Evolutionary conservation across 768 basidiomycete genomes (phyloP).

Genomic region (Naganishia randhawae): DNA sequence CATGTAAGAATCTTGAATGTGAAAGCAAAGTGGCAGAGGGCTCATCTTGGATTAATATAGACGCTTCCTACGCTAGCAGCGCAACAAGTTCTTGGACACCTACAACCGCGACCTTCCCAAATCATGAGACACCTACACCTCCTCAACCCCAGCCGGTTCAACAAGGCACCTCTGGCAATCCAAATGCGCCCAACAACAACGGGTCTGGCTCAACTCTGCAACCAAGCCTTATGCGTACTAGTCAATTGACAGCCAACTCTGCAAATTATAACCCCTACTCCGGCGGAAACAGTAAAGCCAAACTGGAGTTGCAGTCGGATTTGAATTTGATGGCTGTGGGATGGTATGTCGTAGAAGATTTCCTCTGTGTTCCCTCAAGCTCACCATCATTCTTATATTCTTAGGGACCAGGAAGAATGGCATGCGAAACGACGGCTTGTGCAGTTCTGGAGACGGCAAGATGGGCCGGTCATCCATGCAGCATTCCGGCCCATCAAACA

Average conservation of each 20-base stretch:
- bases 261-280: constrained; percentile 32
- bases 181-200: constrained; percentile 19
- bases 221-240: constrained; percentile 45
- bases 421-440: constrained; percentile 73
- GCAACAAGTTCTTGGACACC: constrained; percentile 12
- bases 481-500: constrained; percentile 72
- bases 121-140: constrained; percentile 16
- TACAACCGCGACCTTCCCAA: constrained; percentile 6
- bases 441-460: constrained; percentile 73
- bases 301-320: constrained; percentile 50
- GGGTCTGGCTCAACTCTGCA: constrained; percentile 32
- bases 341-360: constrained; percentile 45
- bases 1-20: not conserved
- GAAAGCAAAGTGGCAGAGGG: not conserved
- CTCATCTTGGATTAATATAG: not conserved
- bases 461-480: constrained; percentile 70
- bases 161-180: constrained; percentile 6
- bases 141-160: constrained; percentile 20
- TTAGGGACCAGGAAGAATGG: constrained; percentile 61
- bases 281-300: constrained; percentile 40
- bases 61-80: not conserved
- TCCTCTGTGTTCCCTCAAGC: not conserved
- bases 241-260: constrained; percentile 34
- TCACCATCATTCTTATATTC: not conserved
- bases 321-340: constrained; percentile 53